Evolutionary conservation across 306 rosid species (phyloP).

Genomic region (Aeschynomene evenia): DNA sequence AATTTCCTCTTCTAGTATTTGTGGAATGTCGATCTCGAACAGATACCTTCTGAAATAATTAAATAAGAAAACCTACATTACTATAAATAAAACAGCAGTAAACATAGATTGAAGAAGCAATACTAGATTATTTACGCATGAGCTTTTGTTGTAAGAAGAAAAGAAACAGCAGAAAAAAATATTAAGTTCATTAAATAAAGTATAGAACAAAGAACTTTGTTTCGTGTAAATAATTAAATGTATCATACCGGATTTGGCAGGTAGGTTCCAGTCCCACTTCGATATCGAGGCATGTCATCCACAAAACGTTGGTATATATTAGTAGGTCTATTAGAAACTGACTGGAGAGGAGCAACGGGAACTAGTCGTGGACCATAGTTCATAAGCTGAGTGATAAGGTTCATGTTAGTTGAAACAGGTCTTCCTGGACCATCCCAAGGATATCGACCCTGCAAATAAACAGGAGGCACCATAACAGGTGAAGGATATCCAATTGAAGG

Average conservation of each 20-base stretch:
- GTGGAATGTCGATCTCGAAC: slow-evolving; percentile 72
- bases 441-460: slow-evolving; percentile 70
- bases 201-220: background rate
- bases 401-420: slow-evolving; percentile 68
- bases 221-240: background rate
- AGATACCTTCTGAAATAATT: slow-evolving; percentile 68
- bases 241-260: slow-evolving; percentile 94
- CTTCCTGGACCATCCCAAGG: slow-evolving; percentile 98
- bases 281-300: slow-evolving; percentile 81
- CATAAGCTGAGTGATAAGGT: slow-evolving; percentile 52
- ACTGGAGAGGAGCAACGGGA: slow-evolving; percentile 72
- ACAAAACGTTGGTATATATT: slow-evolving; percentile 64
- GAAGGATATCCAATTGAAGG: slow-evolving; percentile 58
- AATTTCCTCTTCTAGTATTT: slow-evolving; percentile 71
- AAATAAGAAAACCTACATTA: background rate
- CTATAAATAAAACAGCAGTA: background rate
- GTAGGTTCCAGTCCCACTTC: slow-evolving; percentile 97
- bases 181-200: background rate
- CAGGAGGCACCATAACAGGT: slow-evolving; percentile 70
- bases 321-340: slow-evolving; percentile 74
- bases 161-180: background rate
- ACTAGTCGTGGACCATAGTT: slow-evolving; percentile 68
- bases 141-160: background rate
- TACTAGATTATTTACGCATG: background rate
- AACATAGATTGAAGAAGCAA: slow-evolving; percentile 7